These are phyloP conservation scores for Candida incommunis DNA, from an alignment of 805 yeast genomes.

Conservation along the genomic window DNA sequence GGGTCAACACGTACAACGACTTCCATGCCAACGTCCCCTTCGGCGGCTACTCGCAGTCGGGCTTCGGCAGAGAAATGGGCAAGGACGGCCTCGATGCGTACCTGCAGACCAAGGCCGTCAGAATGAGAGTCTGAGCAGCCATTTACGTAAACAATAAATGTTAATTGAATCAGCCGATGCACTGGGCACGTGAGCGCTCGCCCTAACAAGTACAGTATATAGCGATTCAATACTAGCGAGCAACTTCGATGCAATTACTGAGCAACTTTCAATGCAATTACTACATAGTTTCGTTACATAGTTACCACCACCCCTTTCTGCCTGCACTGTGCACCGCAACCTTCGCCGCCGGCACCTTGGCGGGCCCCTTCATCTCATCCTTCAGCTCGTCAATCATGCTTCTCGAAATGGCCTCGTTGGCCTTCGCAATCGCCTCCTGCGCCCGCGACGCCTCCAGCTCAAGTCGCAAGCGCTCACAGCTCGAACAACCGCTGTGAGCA, in stretches of 20 bases:
- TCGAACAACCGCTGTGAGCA: slow-evolving; percentile 6
- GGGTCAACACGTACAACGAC: slow-evolving; percentile 57
- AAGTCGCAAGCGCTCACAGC: slow-evolving; percentile 16
- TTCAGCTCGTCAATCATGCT: slow-evolving; percentile 17
- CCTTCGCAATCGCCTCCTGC: slow-evolving; percentile 8
- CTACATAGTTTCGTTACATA: too few species aligned
- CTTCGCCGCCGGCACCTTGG: too few species aligned
- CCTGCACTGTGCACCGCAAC: too few species aligned
- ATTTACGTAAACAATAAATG: not conserved
- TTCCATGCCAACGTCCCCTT: slow-evolving; percentile 56
- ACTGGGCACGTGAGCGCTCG: too few species aligned
- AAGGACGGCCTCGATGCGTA: slow-evolving; percentile 56
- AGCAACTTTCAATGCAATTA: too few species aligned
- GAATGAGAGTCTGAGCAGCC: slow-evolving; percentile 27
- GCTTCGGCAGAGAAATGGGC: slow-evolving; percentile 73
- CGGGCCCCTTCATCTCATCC: slow-evolving; percentile 5
- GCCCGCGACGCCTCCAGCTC: slow-evolving; percentile 14
- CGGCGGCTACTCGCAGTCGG: slow-evolving; percentile 70
- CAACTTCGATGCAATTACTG: too few species aligned
- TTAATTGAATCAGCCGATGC: too few species aligned
- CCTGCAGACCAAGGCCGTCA: slow-evolving; percentile 65
- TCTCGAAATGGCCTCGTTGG: slow-evolving; percentile 18
- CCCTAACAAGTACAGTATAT: too few species aligned
- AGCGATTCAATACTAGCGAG: too few species aligned
- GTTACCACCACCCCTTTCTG: too few species aligned